Base-by-base conservation (phyloP, 1,284 basidiomycete genomes). In the Clitocybe nebularis region DNA sequence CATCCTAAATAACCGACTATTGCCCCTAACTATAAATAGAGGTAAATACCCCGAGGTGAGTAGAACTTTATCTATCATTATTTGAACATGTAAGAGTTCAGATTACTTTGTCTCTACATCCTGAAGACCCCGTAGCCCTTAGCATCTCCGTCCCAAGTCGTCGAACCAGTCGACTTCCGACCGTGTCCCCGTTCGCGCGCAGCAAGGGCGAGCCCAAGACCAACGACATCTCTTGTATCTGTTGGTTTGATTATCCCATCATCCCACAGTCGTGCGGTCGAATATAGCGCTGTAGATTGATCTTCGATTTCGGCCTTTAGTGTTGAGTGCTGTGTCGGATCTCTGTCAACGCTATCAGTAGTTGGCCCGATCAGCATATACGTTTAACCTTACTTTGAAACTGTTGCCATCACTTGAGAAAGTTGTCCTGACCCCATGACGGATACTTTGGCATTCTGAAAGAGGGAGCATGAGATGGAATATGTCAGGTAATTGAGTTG, bases 341-440 rank as follows among this genome's bases (percentile, higher is more conserved):
- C 88, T 59, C 87, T 90, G 32, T 21, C 3, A 24, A 26, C 29
- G 29, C 17, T 38, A 43, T 34, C 44, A 43, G n/a, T n/a, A 17
- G 38, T 16, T 21, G 14, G 26, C 11, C 13, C 13, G 10, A 3
- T 32, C 6, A 11, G 11, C 19, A n/a, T n/a, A 5, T 32, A 16
- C 19, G 13, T 32, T 16, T 22, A 17, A 16, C 60, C 74, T 19
- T 58, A 89, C 87, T 79, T 86, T 21, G 89, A 92, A 10, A 97
- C 92, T 1, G 81, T 81, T 20, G 85, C 72, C 93, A 97, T 97
- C 39, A 97, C 93, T 58, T 88, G 83, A 7, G 88, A 89, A 16
- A 97, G 77, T 61, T 96, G 93, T 32, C 84, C 89, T 2, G 89
- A 89, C 32, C 94, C 93, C 94, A 97, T 97, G 33, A 97, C 93